These are phyloP conservation scores for Fusarium kyushuense DNA, from an alignment of 2,329 filamentous ascomycete genomes.

Conservation along the genomic window DNA sequence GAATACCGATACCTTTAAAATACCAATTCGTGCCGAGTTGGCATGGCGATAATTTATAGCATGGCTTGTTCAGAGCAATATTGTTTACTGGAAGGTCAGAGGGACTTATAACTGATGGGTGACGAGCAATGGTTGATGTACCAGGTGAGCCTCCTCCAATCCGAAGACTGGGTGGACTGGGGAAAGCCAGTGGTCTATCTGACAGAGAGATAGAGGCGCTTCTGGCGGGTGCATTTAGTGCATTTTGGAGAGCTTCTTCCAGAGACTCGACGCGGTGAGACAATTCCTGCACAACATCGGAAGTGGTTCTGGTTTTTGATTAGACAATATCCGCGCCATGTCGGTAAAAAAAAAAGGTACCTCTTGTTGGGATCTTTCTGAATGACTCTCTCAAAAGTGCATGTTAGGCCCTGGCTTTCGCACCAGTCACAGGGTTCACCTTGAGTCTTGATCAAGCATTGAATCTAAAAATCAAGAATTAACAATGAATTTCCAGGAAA, in stretches of 20 bases:
- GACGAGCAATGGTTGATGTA: neutral
- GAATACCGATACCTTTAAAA: conserved; percentile 36
- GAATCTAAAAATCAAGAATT: conserved; percentile 28
- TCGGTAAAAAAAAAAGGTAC: conserved; percentile 5
- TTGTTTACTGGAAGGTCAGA: conserved; percentile 4
- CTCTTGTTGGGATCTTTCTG: conserved; percentile 38
- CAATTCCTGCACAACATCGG: conserved; percentile 37
- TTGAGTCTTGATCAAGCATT: conserved; percentile 36
- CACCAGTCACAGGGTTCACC: conserved; percentile 43
- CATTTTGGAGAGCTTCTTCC: conserved; percentile 31
- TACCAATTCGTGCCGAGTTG: conserved; percentile 39
- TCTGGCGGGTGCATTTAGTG: conserved; percentile 10
- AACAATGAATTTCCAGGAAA: neutral
- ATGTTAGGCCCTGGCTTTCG: conserved; percentile 35
- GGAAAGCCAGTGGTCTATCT: conserved; percentile 8
- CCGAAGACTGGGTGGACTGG: conserved; percentile 10
- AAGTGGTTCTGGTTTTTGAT: conserved; percentile 19
- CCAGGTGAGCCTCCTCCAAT: conserved; percentile 10
- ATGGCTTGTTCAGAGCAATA: conserved; percentile 3
- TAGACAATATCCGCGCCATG: neutral
- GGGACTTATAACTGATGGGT: conserved; percentile 12
- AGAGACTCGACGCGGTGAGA: conserved; percentile 38
- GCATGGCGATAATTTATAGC: conserved; percentile 24
- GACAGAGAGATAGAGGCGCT: conserved; percentile 23
- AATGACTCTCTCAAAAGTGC: conserved; percentile 42